Conservation (phyloP, 352 stramenopile genomes). For the Aphanomyces stellatus region DNA sequence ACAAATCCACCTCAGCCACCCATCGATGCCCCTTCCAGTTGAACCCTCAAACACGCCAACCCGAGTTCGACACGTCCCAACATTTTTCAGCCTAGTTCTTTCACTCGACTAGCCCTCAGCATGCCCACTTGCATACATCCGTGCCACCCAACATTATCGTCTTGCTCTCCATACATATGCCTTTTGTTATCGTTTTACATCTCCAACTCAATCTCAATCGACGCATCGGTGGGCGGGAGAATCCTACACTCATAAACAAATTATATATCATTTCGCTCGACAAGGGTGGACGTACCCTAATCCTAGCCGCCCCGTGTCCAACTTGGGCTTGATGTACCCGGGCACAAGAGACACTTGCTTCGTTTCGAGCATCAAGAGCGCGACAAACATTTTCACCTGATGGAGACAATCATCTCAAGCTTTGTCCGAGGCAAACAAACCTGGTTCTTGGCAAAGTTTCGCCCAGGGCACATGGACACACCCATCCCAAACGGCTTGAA, state of each 20-base stretch:
- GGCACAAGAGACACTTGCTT: neutral
- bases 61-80: too few relatives aligned
- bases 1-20: too few relatives aligned
- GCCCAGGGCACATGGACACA: conserved; percentile 13
- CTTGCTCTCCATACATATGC: too few relatives aligned
- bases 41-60: too few relatives aligned
- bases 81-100: too few relatives aligned
- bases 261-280: neutral
- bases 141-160: too few relatives aligned
- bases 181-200: neutral
- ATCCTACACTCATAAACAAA: neutral
- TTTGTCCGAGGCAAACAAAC: neutral
- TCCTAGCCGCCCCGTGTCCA: neutral
- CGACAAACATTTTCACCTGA: conserved; percentile 9
- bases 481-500: conserved; percentile 20
- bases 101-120: too few relatives aligned
- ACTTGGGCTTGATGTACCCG: neutral
- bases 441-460: conserved; percentile 20
- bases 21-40: too few relatives aligned
- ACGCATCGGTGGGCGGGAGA: neutral
- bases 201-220: conserved; percentile 1
- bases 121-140: too few relatives aligned
- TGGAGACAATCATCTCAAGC: neutral
- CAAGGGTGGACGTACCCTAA: neutral
- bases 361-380: neutral